Base-by-base conservation (phyloP, 2,329 filamentous ascomycete genomes). In the Neonectria hederae region DNA sequence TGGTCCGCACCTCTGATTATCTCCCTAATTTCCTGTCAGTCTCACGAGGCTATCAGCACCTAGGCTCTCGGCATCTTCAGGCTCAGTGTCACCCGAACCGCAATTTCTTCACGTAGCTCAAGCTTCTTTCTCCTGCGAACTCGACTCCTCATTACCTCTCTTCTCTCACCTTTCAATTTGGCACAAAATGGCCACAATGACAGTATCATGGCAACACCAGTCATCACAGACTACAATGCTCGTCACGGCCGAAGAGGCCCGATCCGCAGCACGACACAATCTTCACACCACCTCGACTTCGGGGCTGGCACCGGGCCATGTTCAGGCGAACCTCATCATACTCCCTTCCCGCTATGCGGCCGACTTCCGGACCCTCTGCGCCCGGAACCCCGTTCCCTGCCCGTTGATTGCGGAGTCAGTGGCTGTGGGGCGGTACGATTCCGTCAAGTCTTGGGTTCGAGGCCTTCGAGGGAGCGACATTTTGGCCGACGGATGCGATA, bases 241-340 rank as follows among this genome's bases (percentile, higher is more conserved):
- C 10, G 28, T 32, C 62, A 67, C 80, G 5, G 78, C 80, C 9
- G 72, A 74, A 22, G 74, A 80, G 32, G 79, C 80, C 69, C 83
- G 81, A 61, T 79, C 82, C 32, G 82, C 77, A 43, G 81, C 80
- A 69, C 83, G 80, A 63, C 71, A 72, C 48, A 80, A 80, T 66
- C 68, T 69, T 17, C 73, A 83, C 40, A 79, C 77, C 48, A 76
- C 75, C 35, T 76, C 78, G 21, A 90, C 87, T 1, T 82, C 86
- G 1, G 86, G 87, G 13, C 76, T 88, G 2, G 85, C 87, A 2
- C 84, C 85, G 0, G 81, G 80, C 13, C 82, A 85, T 69, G 77
- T 90, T 14, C 88, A 90, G 79, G 87, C 87, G 42, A 90, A 90
- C 69, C 79, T 90, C 40, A 81, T 90, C 42, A 80, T 90, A 11